These are phyloP conservation scores for Bidens hawaiensis DNA, from an alignment of 140 eudicot species.

Conservation along the genomic window DNA sequence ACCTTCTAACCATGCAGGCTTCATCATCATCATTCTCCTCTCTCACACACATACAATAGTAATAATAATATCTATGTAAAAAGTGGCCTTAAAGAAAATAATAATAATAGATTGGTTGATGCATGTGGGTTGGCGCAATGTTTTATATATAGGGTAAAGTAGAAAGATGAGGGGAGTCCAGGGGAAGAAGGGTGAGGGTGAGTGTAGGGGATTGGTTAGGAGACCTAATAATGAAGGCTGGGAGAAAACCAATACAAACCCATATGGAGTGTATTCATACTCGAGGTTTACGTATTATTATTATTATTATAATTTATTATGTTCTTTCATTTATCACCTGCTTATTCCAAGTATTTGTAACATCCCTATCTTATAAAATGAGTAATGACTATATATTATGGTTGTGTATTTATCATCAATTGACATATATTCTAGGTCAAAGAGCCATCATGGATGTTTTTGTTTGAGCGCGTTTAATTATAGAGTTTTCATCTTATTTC, in stretches of 20 bases:
- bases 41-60: not conserved
- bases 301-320: not conserved
- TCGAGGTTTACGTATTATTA: conserved; percentile 32
- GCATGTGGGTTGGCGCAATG: conserved; percentile 4
- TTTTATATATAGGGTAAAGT: conserved; percentile 5
- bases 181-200: conserved; percentile 21
- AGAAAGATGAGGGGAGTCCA: conserved; percentile 12
- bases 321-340: conserved; percentile 13
- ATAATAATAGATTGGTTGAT: conserved; percentile 12
- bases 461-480: too few relatives aligned
- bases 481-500: too few relatives aligned
- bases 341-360: not conserved
- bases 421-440: too few relatives aligned
- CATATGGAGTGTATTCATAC: conserved; percentile 27
- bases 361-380: too few relatives aligned
- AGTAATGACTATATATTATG: too few relatives aligned
- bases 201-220: conserved; percentile 30
- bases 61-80: not conserved
- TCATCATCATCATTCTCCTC: conserved; percentile 19
- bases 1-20: conserved; percentile 90
- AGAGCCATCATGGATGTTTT: too few relatives aligned
- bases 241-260: conserved; percentile 27
- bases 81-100: not conserved
- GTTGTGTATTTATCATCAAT: too few relatives aligned
- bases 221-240: conserved; percentile 5